Evolutionary conservation across 768 basidiomycete genomes (phyloP), one percentile per base, ranked within the genome.

Genomic region (Strobilomyces dryophilus): DNA sequence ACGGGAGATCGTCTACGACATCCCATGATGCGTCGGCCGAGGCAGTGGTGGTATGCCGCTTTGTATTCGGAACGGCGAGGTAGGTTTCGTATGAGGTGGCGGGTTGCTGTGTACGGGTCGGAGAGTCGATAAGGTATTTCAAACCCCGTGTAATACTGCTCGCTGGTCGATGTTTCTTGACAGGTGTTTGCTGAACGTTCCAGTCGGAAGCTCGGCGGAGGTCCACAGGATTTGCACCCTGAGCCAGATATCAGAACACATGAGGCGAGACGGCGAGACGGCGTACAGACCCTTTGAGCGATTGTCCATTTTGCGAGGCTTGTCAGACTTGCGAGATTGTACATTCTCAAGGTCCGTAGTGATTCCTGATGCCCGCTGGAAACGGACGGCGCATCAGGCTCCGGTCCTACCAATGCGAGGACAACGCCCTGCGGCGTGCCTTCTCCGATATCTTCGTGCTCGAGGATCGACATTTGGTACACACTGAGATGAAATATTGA

Each of bases 281-380:
- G 24, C 26, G 1, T 18, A 61, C 71, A 39, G 56, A 85, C 90
- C 69, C 84, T 85, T 53, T 86, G 83, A 10, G 83, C 71, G 17
- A 85, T 70, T 0, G 81, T 76, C 87, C 87, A 92, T 61, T 82
- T 84, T 2, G 87, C 88, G 12, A 93, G 76, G 60, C 79, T 91
- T 9, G 79, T 77, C 7, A 93, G 70, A 63, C 89, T 89, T 18
- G 82, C 75, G 18, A 93, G 74, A 61, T 84, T 92, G 66, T 93
- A 93, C 89, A 93, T 92, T 37, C 91, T 81, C 37, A 92, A 69
- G 8, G 75, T 73, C 44, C 83, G 76, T 36, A 75, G 61, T 8
- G 75, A 66, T 57, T 89, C 87, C 47, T 76, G 68, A 35, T 88
- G 83, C 54, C 78, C 81, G 37, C 46, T 61, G 44, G 63, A 60